A percentile compares a stretch with the other conserved stretches of the same genome.
phyloP scores from a whole-genome alignment of 345 rosid species.

The Eucalyptus urophylla region DNA sequence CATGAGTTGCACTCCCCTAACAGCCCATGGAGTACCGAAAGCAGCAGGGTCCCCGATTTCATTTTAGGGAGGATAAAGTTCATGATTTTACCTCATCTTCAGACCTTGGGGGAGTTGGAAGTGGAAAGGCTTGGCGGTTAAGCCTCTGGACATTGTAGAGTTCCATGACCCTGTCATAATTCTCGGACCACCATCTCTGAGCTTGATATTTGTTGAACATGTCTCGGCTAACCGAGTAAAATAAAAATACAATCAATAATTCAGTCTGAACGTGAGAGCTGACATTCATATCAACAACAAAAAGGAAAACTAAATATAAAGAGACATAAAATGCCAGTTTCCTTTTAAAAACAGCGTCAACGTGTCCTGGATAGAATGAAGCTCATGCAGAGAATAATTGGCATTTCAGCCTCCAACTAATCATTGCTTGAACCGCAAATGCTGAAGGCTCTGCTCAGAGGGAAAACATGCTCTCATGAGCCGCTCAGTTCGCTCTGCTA shows the following conservation, averaged over 20 bases:
- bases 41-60: neutral
- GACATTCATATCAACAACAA: neutral
- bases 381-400: neutral
- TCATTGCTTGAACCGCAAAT: neutral
- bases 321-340: neutral
- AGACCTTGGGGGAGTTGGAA: constrained; percentile 83
- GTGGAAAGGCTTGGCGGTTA: constrained; percentile 87
- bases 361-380: neutral
- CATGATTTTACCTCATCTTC: constrained; percentile 78
- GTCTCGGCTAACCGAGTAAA: constrained; percentile 57
- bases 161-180: constrained; percentile 89
- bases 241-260: neutral
- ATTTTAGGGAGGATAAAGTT: neutral
- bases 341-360: neutral
- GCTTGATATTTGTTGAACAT: constrained; percentile 97
- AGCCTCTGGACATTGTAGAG: constrained; percentile 97
- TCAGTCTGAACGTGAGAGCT: neutral
- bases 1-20: neutral
- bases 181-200: constrained; percentile 99
- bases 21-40: neutral
- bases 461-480: neutral
- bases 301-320: neutral
- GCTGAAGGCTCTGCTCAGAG: neutral
- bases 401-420: neutral
- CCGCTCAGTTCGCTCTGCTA: neutral